These are phyloP conservation scores for Pseudogymnoascus sp. DNA, from an alignment of 2,329 filamentous ascomycete species.

Conservation along the genomic window DNA sequence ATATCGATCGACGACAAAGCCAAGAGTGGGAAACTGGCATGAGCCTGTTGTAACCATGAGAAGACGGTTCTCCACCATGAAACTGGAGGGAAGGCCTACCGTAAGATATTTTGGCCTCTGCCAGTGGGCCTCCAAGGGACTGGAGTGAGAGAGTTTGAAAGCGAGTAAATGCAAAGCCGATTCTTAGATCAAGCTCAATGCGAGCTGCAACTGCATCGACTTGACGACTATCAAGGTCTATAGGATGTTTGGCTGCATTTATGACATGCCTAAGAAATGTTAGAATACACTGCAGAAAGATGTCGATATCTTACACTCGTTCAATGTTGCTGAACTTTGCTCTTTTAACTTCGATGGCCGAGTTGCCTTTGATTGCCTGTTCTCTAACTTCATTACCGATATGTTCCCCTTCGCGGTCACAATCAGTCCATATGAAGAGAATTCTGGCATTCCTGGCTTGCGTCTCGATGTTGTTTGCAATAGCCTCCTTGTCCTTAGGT, in stretches of 20 bases:
- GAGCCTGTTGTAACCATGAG: conserved; percentile 45
- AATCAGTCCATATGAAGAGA: conserved; percentile 97
- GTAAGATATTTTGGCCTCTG: conserved; percentile 42
- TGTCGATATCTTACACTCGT: conserved; percentile 53
- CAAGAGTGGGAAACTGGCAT: conserved; percentile 93
- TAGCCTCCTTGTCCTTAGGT: conserved; percentile 62
- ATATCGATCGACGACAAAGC: conserved; percentile 95
- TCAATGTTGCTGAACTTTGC: conserved; percentile 96
- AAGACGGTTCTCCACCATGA: not conserved
- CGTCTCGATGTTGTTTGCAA: conserved; percentile 76
- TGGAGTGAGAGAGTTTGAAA: conserved; percentile 77
- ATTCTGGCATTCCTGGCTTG: conserved; percentile 66
- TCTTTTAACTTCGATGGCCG: conserved; percentile 67
- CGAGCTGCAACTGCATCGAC: conserved; percentile 80
- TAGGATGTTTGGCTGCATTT: conserved; percentile 67
- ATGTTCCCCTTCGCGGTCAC: conserved; percentile 93
- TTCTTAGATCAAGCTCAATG: conserved; percentile 86
- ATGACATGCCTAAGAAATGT: conserved; percentile 63
- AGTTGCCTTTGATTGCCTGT: conserved; percentile 68
- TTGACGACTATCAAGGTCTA: conserved; percentile 74
- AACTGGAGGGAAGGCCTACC: not conserved
- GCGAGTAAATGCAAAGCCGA: conserved; percentile 86
- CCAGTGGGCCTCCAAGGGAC: conserved; percentile 58
- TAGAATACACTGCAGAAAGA: conserved; percentile 13
- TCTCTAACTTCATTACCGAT: conserved; percentile 87